phyloP scores from a whole-genome alignment of 768 basidiomycete genomes.

The Tricholoma sp. region DNA sequence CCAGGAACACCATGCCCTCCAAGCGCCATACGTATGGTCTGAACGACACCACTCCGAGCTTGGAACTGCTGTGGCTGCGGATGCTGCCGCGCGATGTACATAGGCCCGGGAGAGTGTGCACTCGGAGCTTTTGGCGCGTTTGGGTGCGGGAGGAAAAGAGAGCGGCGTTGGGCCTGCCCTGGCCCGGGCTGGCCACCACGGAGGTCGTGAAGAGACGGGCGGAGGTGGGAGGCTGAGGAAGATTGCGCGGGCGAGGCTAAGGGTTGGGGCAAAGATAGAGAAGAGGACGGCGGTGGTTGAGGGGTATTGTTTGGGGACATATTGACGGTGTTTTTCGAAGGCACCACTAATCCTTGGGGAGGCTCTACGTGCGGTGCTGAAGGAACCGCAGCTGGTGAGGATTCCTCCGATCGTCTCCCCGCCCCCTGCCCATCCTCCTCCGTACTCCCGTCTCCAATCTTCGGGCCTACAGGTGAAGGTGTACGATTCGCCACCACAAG shows the following conservation, averaged over 20 bases:
- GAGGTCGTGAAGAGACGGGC: slow-evolving; percentile 28
- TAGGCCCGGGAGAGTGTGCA: slow-evolving; percentile 43
- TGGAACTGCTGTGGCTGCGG: slow-evolving; percentile 10
- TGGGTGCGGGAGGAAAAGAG: slow-evolving; percentile 41
- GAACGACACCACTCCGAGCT: slow-evolving; percentile 9
- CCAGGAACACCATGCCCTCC: slow-evolving; percentile 4
- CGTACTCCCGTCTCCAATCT: not conserved
- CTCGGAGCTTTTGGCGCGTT: slow-evolving; percentile 39
- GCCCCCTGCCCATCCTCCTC: slow-evolving; percentile 1
- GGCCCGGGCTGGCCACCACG: slow-evolving; percentile 24
- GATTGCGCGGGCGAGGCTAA: slow-evolving; percentile 8
- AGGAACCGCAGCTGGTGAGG: slow-evolving; percentile 13
- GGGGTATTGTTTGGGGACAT: not conserved
- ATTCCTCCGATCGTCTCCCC: slow-evolving; percentile 1
- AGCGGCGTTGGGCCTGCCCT: slow-evolving; percentile 29
- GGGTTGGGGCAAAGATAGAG: slow-evolving; percentile 10
- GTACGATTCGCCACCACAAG: slow-evolving; percentile 21
- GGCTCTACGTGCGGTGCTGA: not conserved
- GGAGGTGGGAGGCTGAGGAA: slow-evolving; percentile 17
- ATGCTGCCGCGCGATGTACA: slow-evolving; percentile 40
- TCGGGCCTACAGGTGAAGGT: slow-evolving; percentile 16
- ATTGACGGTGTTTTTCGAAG: not conserved
- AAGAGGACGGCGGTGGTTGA: not conserved
- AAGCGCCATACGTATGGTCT: slow-evolving; percentile 27
- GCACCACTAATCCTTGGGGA: slow-evolving; percentile 3